phyloP scores from a whole-genome alignment of 768 basidiomycete species.

The Leucosporidium creatinivorum region DNA sequence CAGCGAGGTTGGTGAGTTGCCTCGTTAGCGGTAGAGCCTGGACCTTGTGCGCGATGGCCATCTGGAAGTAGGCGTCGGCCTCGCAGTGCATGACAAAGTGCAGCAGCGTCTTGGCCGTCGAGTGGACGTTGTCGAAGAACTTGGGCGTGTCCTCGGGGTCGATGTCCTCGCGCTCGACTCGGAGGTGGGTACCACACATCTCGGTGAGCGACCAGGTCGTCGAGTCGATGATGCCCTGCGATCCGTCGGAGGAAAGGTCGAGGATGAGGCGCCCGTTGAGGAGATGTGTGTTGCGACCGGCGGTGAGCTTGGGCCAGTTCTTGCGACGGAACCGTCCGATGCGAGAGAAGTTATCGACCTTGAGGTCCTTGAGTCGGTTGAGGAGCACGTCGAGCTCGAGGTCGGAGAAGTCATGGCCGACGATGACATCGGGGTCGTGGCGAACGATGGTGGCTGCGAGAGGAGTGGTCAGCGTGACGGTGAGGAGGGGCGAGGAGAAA shows the following conservation, averaged over 20 bases:
- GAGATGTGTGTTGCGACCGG: slow-evolving; percentile 76
- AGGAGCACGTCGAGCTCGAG: slow-evolving; percentile 90
- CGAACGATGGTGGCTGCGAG: slow-evolving; percentile 62
- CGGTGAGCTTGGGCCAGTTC: slow-evolving; percentile 70
- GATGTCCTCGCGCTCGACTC: slow-evolving; percentile 79
- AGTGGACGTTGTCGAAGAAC: slow-evolving; percentile 77
- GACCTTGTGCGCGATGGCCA: slow-evolving; percentile 91
- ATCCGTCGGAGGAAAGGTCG: slow-evolving; percentile 88
- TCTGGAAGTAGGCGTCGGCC: slow-evolving; percentile 90
- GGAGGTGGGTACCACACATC: slow-evolving; percentile 87
- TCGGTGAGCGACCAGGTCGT: slow-evolving; percentile 98
- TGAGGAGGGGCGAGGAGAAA: not conserved
- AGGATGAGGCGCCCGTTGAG: slow-evolving; percentile 78
- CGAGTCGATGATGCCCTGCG: slow-evolving; percentile 91
- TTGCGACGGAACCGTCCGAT: slow-evolving; percentile 75
- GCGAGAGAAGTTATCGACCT: slow-evolving; percentile 88
- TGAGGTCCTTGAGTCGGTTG: slow-evolving; percentile 80
- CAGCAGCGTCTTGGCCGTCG: slow-evolving; percentile 66
- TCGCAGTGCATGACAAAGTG: slow-evolving; percentile 91
- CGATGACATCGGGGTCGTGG: slow-evolving; percentile 85
- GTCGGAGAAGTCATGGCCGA: slow-evolving; percentile 90
- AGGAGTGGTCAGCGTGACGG: not conserved
- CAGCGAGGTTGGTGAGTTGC: slow-evolving; percentile 90
- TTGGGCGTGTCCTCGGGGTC: slow-evolving; percentile 89
- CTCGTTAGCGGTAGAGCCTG: slow-evolving; percentile 86